Percentiles rank a stretch among this genome's conserved stretches.
phyloP scores from a whole-genome alignment of 192 early-diverging fungal species.

The Gaertneriomyces semiglobifer region DNA sequence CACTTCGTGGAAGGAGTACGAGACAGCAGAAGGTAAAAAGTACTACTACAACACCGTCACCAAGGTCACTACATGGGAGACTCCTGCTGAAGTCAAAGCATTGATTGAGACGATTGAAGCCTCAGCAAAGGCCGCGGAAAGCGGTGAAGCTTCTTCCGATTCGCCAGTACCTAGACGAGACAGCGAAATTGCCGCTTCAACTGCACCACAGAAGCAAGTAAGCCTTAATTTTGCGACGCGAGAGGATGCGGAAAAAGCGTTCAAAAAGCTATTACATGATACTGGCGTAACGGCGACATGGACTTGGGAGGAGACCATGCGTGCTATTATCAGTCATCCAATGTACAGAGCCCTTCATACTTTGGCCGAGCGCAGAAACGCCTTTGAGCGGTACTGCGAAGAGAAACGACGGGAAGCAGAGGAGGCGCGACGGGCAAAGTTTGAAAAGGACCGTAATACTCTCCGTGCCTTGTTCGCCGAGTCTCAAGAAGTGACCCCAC shows the following conservation, averaged over 20 bases:
- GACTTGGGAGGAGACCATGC: slow-evolving; percentile 93
- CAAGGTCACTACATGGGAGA: slow-evolving; percentile 83
- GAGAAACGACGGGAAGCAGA: slow-evolving; percentile 54
- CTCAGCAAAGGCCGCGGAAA: background rate
- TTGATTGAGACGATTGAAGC: background rate
- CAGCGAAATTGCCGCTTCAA: background rate
- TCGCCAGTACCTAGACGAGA: slow-evolving; percentile 10
- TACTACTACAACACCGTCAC: slow-evolving; percentile 79
- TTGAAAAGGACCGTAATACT: slow-evolving; percentile 48
- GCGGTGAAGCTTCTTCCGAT: background rate
- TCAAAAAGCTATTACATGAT: slow-evolving; percentile 67
- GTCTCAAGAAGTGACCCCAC: slow-evolving; percentile 48
- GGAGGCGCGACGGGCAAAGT: slow-evolving; percentile 49
- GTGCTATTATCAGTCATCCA: slow-evolving; percentile 76
- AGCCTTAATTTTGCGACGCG: slow-evolving; percentile 64
- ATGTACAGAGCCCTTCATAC: slow-evolving; percentile 82
- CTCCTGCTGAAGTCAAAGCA: slow-evolving; percentile 68
- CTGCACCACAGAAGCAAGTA: slow-evolving; percentile 3
- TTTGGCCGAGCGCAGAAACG: slow-evolving; percentile 72
- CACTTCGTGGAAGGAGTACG: slow-evolving; percentile 83
- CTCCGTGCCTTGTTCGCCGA: slow-evolving; percentile 56
- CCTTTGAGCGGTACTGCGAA: slow-evolving; percentile 72
- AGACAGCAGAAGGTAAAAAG: slow-evolving; percentile 65
- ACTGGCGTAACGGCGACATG: slow-evolving; percentile 75
- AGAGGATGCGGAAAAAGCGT: slow-evolving; percentile 81